Evolutionary conservation across 2,329 filamentous ascomycete species (phyloP).

Genomic region (Phyllosticta ampelicida): DNA sequence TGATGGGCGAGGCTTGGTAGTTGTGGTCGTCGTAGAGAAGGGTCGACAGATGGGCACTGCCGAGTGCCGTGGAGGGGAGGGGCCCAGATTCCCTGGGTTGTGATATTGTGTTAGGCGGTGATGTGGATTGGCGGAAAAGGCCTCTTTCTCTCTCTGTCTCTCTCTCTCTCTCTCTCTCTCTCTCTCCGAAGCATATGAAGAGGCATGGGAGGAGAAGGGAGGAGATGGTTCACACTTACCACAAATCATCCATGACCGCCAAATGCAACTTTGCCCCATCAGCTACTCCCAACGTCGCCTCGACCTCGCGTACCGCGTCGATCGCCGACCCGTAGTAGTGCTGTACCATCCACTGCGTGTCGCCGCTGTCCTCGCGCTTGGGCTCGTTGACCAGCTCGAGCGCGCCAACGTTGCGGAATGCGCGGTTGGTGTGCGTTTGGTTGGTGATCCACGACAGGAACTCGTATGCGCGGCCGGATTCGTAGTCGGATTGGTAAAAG

Average conservation of each 20-base stretch:
- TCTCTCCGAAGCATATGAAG: too few species aligned
- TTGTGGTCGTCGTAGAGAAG: constrained; percentile 45
- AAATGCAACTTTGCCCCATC: constrained; percentile 41
- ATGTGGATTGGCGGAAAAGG: constrained; percentile 31
- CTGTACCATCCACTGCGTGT: background rate
- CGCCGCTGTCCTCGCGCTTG: constrained; percentile 10
- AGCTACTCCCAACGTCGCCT: constrained; percentile 34
- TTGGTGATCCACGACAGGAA: constrained; percentile 49
- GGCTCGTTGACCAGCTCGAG: constrained; percentile 51
- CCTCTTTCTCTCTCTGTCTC: too few species aligned
- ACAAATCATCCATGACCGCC: constrained; percentile 42
- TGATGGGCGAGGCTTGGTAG: constrained; percentile 39
- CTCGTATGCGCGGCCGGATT: constrained; percentile 44
- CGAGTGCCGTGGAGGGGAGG: background rate
- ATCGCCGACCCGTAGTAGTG: constrained; percentile 41
- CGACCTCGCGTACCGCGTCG: constrained; percentile 36
- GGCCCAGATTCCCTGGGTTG: background rate
- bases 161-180: too few species aligned
- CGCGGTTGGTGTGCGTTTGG: constrained; percentile 38
- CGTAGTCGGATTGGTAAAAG: constrained; percentile 44
- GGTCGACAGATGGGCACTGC: background rate
- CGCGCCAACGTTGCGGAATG: constrained; percentile 48
- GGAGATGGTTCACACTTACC: constrained; percentile 41
- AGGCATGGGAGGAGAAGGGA: constrained; percentile 37
- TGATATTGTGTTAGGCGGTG: constrained; percentile 24